Evolutionary conservation across 192 early-diverging fungal genomes (phyloP), one percentile per base, ranked within the genome.

Genomic region (Hyaloraphidium curvatum): DNA sequence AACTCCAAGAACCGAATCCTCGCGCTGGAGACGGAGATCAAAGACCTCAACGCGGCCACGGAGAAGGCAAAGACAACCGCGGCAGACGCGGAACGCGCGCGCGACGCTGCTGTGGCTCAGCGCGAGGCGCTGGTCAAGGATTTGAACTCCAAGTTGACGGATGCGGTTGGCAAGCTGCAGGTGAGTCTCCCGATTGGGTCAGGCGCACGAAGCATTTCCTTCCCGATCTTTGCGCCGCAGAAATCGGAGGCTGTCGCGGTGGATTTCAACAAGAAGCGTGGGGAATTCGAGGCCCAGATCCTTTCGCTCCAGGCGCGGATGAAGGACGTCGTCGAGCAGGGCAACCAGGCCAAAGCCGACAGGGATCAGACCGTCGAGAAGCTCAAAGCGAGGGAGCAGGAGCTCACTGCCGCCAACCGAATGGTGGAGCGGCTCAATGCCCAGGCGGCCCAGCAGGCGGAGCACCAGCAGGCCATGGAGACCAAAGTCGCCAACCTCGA

Each of bases 401-500:
- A 66, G 39, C 51, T 65, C 31, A 53, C 37, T 1, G 56, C 43
- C 1, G 54, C 54, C 23, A 50, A 52, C n/a, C n/a, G n/a, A n/a
- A n/a, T n/a, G n/a, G n/a, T n/a, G n/a, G 33, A 33, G 28, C 21
- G 31, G 35, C 29, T 65, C 28, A 27, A 57, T 3, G 13, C 25
- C 1, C 55, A 43, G 16, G 54, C 29, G 17, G n/a, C n/a, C n/a
- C n/a, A n/a, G n/a, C 33, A 37, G 33, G 7, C 33, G 33, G 33
- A 37, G 33, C n/a, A 7, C 33, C 33, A 37, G 33, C n/a, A 7
- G 9, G 33, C 33, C 33, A 37, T 37, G 33, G 71, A 76, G 52
- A 53, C 54, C 11, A 56, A 68, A n/a, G 51, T 64, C 17, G 55
- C 54, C n/a, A 69, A 53, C n/a, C 48, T 76, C 35, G 74, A 76